These are phyloP conservation scores for Colletotrichum sp. DNA, from an alignment of 2,329 filamentous ascomycete genomes.

Conservation along the genomic window DNA sequence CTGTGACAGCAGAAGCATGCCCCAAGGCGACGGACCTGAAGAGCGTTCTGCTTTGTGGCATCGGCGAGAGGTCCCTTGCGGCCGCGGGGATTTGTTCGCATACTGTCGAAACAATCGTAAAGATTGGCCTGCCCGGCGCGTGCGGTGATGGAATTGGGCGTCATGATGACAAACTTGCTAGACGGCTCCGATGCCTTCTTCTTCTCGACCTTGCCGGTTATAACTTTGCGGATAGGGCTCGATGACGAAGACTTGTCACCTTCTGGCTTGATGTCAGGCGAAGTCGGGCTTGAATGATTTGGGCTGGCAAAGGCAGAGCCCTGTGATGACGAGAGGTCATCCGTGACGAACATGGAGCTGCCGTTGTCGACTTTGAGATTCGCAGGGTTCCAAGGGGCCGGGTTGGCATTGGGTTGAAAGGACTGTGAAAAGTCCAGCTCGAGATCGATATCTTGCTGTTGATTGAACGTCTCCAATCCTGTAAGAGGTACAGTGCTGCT, in stretches of 20 bases:
- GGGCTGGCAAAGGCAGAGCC: slow-evolving; percentile 33
- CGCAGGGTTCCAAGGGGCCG: slow-evolving; percentile 46
- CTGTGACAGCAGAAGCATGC: slow-evolving; percentile 66
- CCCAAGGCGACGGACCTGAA: slow-evolving; percentile 58
- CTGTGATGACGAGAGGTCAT: slow-evolving; percentile 41
- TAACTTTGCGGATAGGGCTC: slow-evolving; percentile 47
- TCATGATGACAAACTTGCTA: slow-evolving; percentile 60
- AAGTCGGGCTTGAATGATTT: slow-evolving; percentile 22
- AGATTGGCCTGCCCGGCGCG: slow-evolving; percentile 55
- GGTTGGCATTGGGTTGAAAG: slow-evolving; percentile 33
- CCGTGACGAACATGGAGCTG: slow-evolving; percentile 38
- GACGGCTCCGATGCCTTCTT: slow-evolving; percentile 35
- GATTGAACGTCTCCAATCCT: slow-evolving; percentile 27
- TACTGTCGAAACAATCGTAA: slow-evolving; percentile 60
- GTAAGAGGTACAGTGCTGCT: slow-evolving; percentile 27
- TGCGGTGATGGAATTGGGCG: slow-evolving; percentile 58
- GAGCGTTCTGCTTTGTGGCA: slow-evolving; percentile 59
- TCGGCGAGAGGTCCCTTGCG: slow-evolving; percentile 61
- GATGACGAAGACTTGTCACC: slow-evolving; percentile 31
- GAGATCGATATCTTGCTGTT: slow-evolving; percentile 37
- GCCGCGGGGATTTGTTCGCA: slow-evolving; percentile 58
- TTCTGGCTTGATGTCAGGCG: slow-evolving; percentile 32
- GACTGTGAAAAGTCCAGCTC: slow-evolving; percentile 42
- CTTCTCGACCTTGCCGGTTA: slow-evolving; percentile 50
- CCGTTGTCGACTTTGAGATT: slow-evolving; percentile 37